These are phyloP conservation scores for Alloascoidea africana DNA, from an alignment of 805 yeast genomes.

Conservation along the genomic window DNA sequence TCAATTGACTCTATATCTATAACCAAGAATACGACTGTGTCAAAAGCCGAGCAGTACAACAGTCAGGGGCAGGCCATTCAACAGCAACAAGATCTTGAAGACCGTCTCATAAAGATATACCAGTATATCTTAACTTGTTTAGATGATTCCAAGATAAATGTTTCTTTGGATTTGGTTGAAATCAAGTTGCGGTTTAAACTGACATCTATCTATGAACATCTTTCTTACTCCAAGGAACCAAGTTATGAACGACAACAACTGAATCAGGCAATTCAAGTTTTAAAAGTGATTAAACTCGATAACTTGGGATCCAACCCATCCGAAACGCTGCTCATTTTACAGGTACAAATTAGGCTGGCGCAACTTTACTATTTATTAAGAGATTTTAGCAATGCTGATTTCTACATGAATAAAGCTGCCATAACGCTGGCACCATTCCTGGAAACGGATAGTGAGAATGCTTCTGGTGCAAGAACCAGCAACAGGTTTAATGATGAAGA, in stretches of 20 bases:
- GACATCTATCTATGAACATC: background rate
- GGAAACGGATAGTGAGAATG: no score
- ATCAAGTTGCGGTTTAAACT: background rate
- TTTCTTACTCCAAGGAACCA: background rate
- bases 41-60: no score
- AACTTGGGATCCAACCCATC: background rate
- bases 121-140: background rate
- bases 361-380: background rate
- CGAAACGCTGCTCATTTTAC: background rate
- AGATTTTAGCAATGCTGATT: background rate
- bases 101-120: background rate
- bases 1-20: no score
- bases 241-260: background rate
- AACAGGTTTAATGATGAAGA: background rate
- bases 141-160: background rate
- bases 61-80: no score
- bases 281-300: background rate
- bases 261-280: background rate
- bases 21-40: no score
- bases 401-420: background rate
- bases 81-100: no score
- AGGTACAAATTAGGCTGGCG: background rate
- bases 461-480: no score
- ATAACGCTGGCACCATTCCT: background rate
- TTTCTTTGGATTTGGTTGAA: background rate